These are phyloP conservation scores for Pachysandra terminalis DNA, from an alignment of 164 flowering plant genomes.

Conservation along the genomic window DNA sequence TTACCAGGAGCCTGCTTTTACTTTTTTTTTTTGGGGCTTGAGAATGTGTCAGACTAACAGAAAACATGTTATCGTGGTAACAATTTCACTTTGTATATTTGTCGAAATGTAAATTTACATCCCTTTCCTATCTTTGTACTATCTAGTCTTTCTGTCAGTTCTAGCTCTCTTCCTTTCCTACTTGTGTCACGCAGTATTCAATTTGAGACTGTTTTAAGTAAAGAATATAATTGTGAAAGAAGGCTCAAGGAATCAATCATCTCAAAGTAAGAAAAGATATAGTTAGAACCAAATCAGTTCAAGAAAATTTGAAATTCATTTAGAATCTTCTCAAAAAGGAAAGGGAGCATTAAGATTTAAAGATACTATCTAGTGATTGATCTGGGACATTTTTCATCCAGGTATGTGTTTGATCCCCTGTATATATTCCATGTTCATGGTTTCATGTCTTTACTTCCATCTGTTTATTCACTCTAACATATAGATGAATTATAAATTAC, in stretches of 20 bases:
- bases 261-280: background rate
- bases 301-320: background rate
- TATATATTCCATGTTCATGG: background rate
- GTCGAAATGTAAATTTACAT: too few species aligned
- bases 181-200: background rate
- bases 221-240: background rate
- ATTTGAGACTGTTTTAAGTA: background rate
- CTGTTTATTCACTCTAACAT: background rate
- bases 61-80: background rate
- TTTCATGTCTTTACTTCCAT: background rate
- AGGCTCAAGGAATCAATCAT: background rate
- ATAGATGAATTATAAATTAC: too few species aligned
- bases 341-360: background rate
- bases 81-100: background rate
- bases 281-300: background rate
- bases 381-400: background rate
- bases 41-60: background rate
- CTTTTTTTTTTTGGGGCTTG: background rate
- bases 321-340: background rate
- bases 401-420: background rate
- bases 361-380: background rate
- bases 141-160: background rate
- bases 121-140: too few species aligned
- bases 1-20: background rate
- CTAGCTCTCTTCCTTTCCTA: background rate